phyloP scores from a whole-genome alignment of 345 rosid species.

The Moricandia moricandioides region DNA sequence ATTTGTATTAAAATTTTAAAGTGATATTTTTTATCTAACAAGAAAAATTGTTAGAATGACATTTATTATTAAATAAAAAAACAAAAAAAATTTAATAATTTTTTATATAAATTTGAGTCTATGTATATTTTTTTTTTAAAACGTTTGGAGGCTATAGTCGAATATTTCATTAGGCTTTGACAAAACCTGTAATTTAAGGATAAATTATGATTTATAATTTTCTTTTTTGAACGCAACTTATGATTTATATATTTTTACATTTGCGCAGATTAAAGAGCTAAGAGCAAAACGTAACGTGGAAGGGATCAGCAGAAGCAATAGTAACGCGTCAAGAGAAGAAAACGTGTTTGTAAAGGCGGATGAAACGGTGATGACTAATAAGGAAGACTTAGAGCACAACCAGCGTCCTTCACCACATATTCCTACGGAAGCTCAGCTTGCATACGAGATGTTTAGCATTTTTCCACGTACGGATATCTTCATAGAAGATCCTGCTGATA shows the following conservation, averaged over 20 bases:
- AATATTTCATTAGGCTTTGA: too few species aligned
- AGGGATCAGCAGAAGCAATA: background rate
- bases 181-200: too few species aligned
- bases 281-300: conserved; percentile 31
- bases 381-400: conserved; percentile 21
- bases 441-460: conserved; percentile 45
- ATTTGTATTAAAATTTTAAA: too few species aligned
- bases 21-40: too few species aligned
- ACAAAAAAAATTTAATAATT: too few species aligned
- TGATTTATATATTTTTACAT: background rate
- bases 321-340: conserved; percentile 3
- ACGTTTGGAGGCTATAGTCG: too few species aligned
- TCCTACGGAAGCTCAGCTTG: conserved; percentile 34
- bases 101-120: too few species aligned
- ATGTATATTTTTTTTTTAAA: too few species aligned
- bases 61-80: too few species aligned
- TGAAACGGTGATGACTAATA: conserved; percentile 3
- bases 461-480: conserved; percentile 40
- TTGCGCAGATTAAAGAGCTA: conserved; percentile 28
- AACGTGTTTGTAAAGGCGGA: background rate
- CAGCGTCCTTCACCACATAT: conserved; percentile 6
- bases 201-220: background rate
- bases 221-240: too few species aligned
- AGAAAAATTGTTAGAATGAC: too few species aligned
- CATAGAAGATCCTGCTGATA: conserved; percentile 71